Conservation (phyloP, 2,329 filamentous ascomycete genomes). For the Cordyceps javanica region DNA sequence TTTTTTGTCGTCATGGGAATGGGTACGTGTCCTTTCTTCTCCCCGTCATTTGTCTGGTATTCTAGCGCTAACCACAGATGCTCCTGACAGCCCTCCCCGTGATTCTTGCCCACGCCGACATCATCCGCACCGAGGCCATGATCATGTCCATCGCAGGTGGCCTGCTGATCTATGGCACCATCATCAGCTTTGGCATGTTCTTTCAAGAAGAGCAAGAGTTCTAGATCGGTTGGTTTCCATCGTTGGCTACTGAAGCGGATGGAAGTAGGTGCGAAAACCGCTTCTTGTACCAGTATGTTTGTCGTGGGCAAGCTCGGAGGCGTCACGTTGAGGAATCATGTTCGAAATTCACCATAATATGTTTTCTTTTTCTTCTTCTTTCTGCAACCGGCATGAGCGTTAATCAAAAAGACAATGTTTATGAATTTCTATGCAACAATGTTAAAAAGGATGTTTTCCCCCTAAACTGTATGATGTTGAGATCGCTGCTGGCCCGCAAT, state of each 20-base stretch:
- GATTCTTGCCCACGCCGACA: conserved; percentile 77
- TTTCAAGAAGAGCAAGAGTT: conserved; percentile 98
- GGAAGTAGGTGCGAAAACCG: not conserved
- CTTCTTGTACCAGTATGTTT: conserved; percentile 4
- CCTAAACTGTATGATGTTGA: not conserved
- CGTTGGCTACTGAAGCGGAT: too few species aligned
- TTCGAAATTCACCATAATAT: not conserved
- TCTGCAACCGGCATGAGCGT: conserved; percentile 8
- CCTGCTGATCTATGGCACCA: conserved; percentile 92
- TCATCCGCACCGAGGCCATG: conserved; percentile 82
- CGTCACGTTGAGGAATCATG: not conserved
- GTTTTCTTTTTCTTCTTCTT: not conserved
- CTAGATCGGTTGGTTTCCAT: too few species aligned
- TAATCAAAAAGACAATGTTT: conserved; percentile 4
- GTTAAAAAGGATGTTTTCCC: not conserved
- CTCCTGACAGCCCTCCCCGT: conserved; percentile 66
- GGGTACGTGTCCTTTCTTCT: conserved; percentile 53
- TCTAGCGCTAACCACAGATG: not conserved
- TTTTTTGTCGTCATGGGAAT: conserved; percentile 97
- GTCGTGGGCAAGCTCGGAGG: not conserved
- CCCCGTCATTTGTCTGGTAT: conserved; percentile 6
- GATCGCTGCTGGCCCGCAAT: not conserved
- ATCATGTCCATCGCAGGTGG: conserved; percentile 92
- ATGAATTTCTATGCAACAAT: conserved; percentile 1
- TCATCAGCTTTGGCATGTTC: conserved; percentile 97